phyloP scores from a whole-genome alignment of 2,329 filamentous ascomycete species.

The Nothomitra cinnamomea region DNA sequence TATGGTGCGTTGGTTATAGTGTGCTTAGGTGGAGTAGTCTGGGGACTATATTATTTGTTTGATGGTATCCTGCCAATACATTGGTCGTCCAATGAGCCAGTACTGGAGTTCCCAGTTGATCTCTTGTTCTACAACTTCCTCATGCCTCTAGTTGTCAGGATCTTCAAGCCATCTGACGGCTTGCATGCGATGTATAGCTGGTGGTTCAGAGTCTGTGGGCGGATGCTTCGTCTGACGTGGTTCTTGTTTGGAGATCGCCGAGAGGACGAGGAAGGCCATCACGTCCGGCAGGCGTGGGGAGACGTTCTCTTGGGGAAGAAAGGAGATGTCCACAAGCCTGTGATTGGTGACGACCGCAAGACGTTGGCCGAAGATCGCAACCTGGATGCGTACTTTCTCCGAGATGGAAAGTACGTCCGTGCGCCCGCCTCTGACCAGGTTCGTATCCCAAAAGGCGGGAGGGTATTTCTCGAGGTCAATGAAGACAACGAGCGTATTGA shows the following conservation, averaged over 20 bases:
- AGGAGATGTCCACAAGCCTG: slow-evolving; percentile 21
- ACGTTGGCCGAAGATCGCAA: slow-evolving; percentile 18
- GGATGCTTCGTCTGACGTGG: slow-evolving; percentile 63
- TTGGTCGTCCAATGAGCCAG: slow-evolving; percentile 83
- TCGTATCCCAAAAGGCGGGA: slow-evolving; percentile 69
- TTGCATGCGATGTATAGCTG: slow-evolving; percentile 78
- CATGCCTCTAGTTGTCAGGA: slow-evolving; percentile 70
- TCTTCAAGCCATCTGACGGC: slow-evolving; percentile 71
- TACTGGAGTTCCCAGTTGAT: slow-evolving; percentile 87
- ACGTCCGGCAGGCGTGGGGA: slow-evolving; percentile 43
- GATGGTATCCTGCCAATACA: slow-evolving; percentile 70
- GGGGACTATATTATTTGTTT: slow-evolving; percentile 58
- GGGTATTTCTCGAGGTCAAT: slow-evolving; percentile 64
- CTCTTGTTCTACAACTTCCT: slow-evolving; percentile 93
- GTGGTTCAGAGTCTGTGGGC: slow-evolving; percentile 87
- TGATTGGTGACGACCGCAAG: slow-evolving; percentile 19
- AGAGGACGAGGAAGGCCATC: slow-evolving; percentile 63
- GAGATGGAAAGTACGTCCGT: slow-evolving; percentile 69
- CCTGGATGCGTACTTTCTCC: slow-evolving; percentile 35
- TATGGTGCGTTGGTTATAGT: slow-evolving; percentile 87
- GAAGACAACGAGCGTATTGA: slow-evolving; percentile 49
- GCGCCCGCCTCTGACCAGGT: slow-evolving; percentile 93
- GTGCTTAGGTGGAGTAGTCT: slow-evolving; percentile 88
- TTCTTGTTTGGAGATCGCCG: slow-evolving; percentile 81
- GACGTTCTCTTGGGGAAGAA: slow-evolving; percentile 26